These are phyloP conservation scores for Fusarium anthophilum DNA, from an alignment of 2,329 filamentous ascomycete genomes.

Conservation along the genomic window DNA sequence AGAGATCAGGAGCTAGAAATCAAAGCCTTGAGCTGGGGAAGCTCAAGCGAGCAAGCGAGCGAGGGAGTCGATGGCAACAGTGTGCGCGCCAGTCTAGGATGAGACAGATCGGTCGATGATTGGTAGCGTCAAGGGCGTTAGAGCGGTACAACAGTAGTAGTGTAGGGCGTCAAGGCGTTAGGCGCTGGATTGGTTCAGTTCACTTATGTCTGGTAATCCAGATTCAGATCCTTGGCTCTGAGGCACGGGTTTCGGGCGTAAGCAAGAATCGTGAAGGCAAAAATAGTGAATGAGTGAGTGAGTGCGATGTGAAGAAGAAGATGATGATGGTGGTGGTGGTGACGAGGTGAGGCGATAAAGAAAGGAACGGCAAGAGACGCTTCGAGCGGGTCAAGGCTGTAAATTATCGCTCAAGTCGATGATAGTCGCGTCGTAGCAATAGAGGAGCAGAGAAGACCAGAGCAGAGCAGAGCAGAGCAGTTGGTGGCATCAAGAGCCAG, in stretches of 20 bases:
- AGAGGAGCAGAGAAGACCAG: slow-evolving; percentile 20
- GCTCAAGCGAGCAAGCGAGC: slow-evolving; percentile 22
- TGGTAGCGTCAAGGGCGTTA: slow-evolving; percentile 41
- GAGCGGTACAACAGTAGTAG: slow-evolving; percentile 8
- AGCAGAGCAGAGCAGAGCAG: slow-evolving; percentile 20
- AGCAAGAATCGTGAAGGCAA: slow-evolving; percentile 18
- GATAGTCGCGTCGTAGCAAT: slow-evolving; percentile 20
- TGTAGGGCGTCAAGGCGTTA: slow-evolving; percentile 38
- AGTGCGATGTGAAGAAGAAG: not conserved
- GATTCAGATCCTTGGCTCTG: slow-evolving; percentile 21
- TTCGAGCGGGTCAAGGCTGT: slow-evolving; percentile 14
- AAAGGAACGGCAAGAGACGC: not conserved
- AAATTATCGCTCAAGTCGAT: slow-evolving; percentile 25
- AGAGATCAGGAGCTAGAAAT: slow-evolving; percentile 29
- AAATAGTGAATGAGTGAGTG: not conserved
- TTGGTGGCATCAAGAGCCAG: slow-evolving; percentile 30
- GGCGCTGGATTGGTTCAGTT: slow-evolving; percentile 29
- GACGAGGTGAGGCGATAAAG: slow-evolving; percentile 9
- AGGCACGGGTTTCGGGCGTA: slow-evolving; percentile 24
- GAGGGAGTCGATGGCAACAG: slow-evolving; percentile 37
- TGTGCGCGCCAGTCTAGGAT: slow-evolving; percentile 36
- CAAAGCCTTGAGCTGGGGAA: slow-evolving; percentile 28
- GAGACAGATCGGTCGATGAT: slow-evolving; percentile 42
- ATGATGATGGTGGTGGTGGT: not conserved
- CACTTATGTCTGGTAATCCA: not conserved